A percentile compares a stretch with the other conserved stretches of the same genome.
phyloP scores from a whole-genome alignment of 306 rosid genomes.

The Inga oerstediana region DNA sequence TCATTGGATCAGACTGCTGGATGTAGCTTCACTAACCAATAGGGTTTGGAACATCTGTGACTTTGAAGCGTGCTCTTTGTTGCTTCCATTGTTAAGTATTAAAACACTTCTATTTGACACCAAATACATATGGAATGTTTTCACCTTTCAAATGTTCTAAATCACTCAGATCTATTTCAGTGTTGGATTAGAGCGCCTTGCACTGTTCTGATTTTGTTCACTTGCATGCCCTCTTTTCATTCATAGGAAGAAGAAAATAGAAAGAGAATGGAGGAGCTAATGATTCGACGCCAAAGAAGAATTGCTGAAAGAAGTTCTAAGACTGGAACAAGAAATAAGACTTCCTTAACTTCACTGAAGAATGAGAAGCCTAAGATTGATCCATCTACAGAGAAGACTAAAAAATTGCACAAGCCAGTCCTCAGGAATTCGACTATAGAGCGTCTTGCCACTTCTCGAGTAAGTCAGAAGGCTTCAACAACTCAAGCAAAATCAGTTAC shows the following conservation, averaged over 20 bases:
- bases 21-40: not conserved
- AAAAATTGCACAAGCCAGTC: slow-evolving; percentile 63
- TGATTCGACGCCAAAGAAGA: slow-evolving; percentile 79
- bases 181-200: not conserved
- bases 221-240: slow-evolving; percentile 11
- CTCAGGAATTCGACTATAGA: slow-evolving; percentile 78
- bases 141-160: slow-evolving; percentile 7
- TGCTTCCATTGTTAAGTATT: not conserved
- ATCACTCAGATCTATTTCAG: slow-evolving; percentile 11
- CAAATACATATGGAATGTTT: not conserved
- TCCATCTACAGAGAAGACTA: slow-evolving; percentile 55
- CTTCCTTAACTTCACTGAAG: slow-evolving; percentile 41
- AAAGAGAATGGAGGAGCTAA: slow-evolving; percentile 71
- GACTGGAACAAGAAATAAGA: slow-evolving; percentile 44
- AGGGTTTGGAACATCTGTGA: not conserved
- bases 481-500: slow-evolving; percentile 45
- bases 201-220: slow-evolving; percentile 27
- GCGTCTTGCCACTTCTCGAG: slow-evolving; percentile 74
- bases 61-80: not conserved
- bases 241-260: slow-evolving; percentile 85
- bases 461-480: slow-evolving; percentile 50
- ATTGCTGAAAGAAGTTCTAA: slow-evolving; percentile 87
- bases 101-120: not conserved
- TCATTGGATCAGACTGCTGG: not conserved
- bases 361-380: slow-evolving; percentile 52